These are phyloP conservation scores for Pseudogymnoascus sp. DNA, from an alignment of 2,329 filamentous ascomycete species.

Conservation along the genomic window DNA sequence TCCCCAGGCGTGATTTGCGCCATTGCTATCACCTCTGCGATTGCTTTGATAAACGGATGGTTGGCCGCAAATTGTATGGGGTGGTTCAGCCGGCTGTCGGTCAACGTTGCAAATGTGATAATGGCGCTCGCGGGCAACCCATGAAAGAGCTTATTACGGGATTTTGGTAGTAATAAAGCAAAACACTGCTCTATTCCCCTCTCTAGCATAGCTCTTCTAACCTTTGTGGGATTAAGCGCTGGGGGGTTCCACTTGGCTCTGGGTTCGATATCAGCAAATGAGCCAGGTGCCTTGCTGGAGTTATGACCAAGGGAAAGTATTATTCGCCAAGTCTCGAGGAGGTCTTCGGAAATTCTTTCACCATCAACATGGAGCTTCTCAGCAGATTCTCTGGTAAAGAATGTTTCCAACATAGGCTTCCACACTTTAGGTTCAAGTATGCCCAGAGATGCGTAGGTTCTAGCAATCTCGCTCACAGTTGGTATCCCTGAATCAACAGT, in stretches of 20 bases:
- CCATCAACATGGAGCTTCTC: background rate
- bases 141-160: constrained; percentile 11
- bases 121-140: constrained; percentile 19
- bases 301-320: background rate
- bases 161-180: constrained; percentile 16
- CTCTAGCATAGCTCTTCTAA: constrained; percentile 11
- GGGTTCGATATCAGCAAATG: background rate
- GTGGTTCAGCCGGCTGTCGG: background rate
- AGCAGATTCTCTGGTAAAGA: background rate
- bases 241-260: constrained; percentile 1
- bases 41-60: constrained; percentile 2
- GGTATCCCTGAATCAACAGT: constrained; percentile 20
- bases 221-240: constrained; percentile 7
- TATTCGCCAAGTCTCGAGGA: constrained; percentile 23
- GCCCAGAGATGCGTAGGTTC: constrained; percentile 19
- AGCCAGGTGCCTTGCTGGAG: background rate
- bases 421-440: constrained; percentile 21
- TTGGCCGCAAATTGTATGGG: background rate
- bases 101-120: constrained; percentile 20
- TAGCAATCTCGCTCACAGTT: constrained; percentile 21
- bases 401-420: constrained; percentile 19
- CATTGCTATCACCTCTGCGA: constrained; percentile 2
- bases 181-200: constrained; percentile 14
- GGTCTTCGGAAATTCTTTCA: constrained; percentile 14
- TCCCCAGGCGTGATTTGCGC: background rate